These are phyloP conservation scores for Coemansia biformis DNA, from an alignment of 192 early-diverging fungal species.

Conservation along the genomic window DNA sequence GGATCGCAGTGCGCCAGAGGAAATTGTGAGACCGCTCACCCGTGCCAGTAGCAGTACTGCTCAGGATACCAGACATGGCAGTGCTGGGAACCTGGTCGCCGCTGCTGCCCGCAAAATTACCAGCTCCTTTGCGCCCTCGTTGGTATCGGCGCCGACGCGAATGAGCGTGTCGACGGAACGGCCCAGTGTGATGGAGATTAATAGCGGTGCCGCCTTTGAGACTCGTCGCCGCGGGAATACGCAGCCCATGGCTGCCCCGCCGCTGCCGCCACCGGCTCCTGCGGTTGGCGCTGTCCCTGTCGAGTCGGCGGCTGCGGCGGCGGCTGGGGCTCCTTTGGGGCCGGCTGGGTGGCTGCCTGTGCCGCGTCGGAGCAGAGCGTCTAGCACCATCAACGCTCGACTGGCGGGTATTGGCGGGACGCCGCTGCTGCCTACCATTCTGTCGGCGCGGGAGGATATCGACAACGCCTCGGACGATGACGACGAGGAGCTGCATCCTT, in stretches of 20 bases:
- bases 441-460: constrained; percentile 25
- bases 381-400: not conserved
- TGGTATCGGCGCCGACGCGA: constrained; percentile 19
- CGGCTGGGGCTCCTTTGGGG: no score
- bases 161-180: constrained; percentile 50
- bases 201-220: not conserved
- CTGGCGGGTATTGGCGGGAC: constrained; percentile 1
- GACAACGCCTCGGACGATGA: constrained; percentile 6
- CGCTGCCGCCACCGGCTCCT: no score
- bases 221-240: not conserved
- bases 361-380: not conserved
- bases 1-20: constrained; percentile 4
- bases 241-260: no score
- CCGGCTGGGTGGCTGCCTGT: no score
- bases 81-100: constrained; percentile 8
- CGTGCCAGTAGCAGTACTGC: not conserved
- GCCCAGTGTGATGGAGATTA: constrained; percentile 40
- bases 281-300: no score
- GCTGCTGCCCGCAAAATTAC: constrained; percentile 34
- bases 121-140: constrained; percentile 20
- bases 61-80: no score
- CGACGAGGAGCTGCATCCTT: not conserved
- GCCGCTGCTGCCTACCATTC: constrained; percentile 23
- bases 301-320: no score
- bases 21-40: not conserved